phyloP scores from a whole-genome alignment of 2,329 filamentous ascomycete species.

The Rosellinia necatrix region DNA sequence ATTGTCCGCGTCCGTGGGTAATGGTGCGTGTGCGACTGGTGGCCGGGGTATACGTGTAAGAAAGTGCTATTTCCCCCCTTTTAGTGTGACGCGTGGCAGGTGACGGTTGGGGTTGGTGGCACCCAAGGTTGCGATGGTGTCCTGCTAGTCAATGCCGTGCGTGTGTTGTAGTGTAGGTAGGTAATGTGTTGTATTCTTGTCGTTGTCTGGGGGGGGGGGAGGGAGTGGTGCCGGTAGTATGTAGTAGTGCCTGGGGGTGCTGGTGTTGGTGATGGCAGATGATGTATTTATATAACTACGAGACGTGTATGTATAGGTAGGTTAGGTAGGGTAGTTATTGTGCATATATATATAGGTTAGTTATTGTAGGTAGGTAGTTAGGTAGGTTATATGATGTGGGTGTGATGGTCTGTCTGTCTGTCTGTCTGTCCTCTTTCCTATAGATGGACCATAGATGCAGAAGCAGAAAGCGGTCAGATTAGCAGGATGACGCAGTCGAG shows the following conservation, averaged over 20 bases:
- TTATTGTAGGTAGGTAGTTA: neutral
- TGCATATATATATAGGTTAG: too few relatives aligned
- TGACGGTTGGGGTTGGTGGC: conserved; percentile 26
- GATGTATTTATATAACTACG: too few relatives aligned
- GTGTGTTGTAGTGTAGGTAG: neutral
- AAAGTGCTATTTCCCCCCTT: too few relatives aligned
- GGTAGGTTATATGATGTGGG: too few relatives aligned
- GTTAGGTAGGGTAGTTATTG: too few relatives aligned
- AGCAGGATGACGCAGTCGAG: conserved; percentile 14
- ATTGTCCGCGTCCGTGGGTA: neutral
- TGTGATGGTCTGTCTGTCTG: too few relatives aligned
- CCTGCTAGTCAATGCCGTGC: too few relatives aligned
- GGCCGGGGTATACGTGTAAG: neutral
- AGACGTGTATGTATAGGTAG: too few relatives aligned
- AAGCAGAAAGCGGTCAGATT: conserved; percentile 9
- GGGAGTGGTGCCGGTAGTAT: neutral
- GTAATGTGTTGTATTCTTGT: neutral
- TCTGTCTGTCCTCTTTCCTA: too few relatives aligned
- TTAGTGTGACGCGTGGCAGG: conserved; percentile 23
- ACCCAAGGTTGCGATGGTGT: neutral
- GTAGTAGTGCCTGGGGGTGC: neutral
- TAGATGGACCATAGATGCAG: too few relatives aligned
- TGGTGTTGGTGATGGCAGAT: conserved; percentile 12
- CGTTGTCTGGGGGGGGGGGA: neutral
- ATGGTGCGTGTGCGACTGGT: neutral